Evolutionary conservation across 2,329 filamentous ascomycete genomes (phyloP), one percentile per base, ranked within the genome.

Genomic region (Kalmusia sp.): DNA sequence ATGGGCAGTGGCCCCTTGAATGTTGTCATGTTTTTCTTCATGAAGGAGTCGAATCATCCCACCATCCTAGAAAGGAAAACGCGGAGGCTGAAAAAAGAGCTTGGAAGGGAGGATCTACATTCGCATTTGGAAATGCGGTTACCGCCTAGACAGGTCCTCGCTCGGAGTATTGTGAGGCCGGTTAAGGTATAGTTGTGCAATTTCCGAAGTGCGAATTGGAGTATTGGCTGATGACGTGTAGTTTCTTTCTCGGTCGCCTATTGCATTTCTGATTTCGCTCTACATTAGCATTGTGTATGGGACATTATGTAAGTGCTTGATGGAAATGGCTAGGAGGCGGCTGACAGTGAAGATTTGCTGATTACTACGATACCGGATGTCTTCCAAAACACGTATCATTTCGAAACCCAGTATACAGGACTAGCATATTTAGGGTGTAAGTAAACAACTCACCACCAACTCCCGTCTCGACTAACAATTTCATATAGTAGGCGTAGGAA

Each of bases 61-160:
- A 65, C 70, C 3, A 62, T 77, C 14, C 68, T 77, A 1, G 48
- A 59, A 6, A 68, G 67, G 17, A 75, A 73, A 51, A 52, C 59
- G 3, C 51, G 12, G 65, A 74, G 52, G 52, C 61, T 33, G 58
- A 71, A 30, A 39, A 60, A 55, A 57, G 62, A 48, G 54, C 54
- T 49, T 63, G 63, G 51, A 70, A 73, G 52, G 17, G 52, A 57
- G 58, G 48, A 67, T 59, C 57, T 69, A 68, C 50, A 69, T 65
- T 54, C 66, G 68, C 59, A 72, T 71, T 50, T 61, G 67, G 27
- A 71, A 30, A 46, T 49, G 40, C 37, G 34, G 6, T 21, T 52
- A 7, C 49, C 53, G 24, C 49, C 52, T 15, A 67, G 6, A 50
- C 73, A 25, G 28, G 27, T 57, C 3, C 34, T 54, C 15, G 38